Conservation (phyloP, 2,329 filamentous ascomycete species). For the Daldinia sp. region DNA sequence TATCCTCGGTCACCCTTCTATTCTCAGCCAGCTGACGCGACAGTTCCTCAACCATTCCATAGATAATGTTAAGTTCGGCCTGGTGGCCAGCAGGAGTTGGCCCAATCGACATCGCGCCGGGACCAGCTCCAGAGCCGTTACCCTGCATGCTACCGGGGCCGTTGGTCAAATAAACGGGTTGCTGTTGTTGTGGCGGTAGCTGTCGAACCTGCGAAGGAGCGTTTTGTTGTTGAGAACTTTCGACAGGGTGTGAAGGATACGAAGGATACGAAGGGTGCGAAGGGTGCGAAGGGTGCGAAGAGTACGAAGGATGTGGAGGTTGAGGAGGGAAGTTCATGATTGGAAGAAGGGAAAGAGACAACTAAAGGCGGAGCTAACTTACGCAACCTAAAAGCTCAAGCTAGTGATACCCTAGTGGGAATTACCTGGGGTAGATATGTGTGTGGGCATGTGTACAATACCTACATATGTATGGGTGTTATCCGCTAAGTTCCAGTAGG, state of each 20-base stretch:
- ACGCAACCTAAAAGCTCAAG: not conserved
- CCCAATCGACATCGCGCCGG: constrained; percentile 56
- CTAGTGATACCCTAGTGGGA: not conserved
- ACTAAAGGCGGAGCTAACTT: not conserved
- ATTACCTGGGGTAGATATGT: no score
- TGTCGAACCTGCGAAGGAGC: constrained; percentile 2
- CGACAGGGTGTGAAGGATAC: no score
- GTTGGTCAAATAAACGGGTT: constrained; percentile 25
- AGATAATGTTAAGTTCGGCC: constrained; percentile 73
- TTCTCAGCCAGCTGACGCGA: constrained; percentile 70
- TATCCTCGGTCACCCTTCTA: constrained; percentile 67
- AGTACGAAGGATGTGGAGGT: constrained; percentile 3
- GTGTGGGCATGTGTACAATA: not conserved
- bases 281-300: no score
- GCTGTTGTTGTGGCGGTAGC: constrained; percentile 1
- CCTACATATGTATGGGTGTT: not conserved
- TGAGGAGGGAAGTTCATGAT: constrained; percentile 26
- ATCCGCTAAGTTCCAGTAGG: not conserved
- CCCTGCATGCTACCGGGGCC: constrained; percentile 42
- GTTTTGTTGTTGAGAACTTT: constrained; percentile 15
- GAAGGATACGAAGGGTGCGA: no score
- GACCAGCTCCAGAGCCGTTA: constrained; percentile 45
- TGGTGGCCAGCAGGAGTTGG: constrained; percentile 74
- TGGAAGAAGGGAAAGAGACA: constrained; percentile 1
- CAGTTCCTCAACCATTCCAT: constrained; percentile 72